A percentile compares a stretch with the other conserved stretches of the same genome.
phyloP scores from a whole-genome alignment of 192 early-diverging fungal species.

The Ambispora gerdemannii region DNA sequence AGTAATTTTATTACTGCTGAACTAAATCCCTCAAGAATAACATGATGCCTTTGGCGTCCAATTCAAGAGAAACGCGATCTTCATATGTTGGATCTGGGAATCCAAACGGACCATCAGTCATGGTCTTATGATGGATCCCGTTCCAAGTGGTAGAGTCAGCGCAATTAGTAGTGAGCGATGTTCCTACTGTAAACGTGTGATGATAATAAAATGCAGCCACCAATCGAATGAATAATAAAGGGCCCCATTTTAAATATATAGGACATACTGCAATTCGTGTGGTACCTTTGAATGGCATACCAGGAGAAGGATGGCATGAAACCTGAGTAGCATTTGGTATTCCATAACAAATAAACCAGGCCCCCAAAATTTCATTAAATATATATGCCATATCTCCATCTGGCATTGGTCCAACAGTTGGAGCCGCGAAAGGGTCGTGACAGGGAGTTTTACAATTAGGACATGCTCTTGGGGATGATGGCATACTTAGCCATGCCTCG shows the following conservation, averaged over 20 bases:
- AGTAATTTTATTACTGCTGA: not conserved
- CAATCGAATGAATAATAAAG: conserved; percentile 40
- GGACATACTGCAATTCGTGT: conserved; percentile 34
- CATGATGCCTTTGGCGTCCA: conserved; percentile 14
- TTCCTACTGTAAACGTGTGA: conserved; percentile 37
- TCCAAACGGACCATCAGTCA: conserved; percentile 35
- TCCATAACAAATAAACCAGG: conserved; percentile 38
- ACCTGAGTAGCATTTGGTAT: conserved; percentile 29
- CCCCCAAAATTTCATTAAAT: conserved; percentile 35
- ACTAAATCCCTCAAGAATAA: conserved; percentile 2
- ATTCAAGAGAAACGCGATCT: conserved; percentile 14
- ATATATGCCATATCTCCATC: conserved; percentile 39
- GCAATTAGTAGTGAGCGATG: conserved; percentile 31
- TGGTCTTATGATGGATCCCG: conserved; percentile 38
- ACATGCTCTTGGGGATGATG: conserved; percentile 11
- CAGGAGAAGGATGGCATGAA: not conserved
- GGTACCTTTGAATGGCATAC: conserved; percentile 19
- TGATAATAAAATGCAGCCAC: conserved; percentile 39
- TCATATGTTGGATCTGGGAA: conserved; percentile 40
- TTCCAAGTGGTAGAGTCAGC: conserved; percentile 40
- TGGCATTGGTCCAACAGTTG: conserved; percentile 36
- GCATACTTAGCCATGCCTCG: conserved; percentile 17
- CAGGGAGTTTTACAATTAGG: conserved; percentile 30
- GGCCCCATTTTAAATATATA: conserved; percentile 35
- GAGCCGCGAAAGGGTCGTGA: conserved; percentile 8